Evolutionary conservation across 306 rosid species (phyloP).

Genomic region (Leucaena leucocephala): DNA sequence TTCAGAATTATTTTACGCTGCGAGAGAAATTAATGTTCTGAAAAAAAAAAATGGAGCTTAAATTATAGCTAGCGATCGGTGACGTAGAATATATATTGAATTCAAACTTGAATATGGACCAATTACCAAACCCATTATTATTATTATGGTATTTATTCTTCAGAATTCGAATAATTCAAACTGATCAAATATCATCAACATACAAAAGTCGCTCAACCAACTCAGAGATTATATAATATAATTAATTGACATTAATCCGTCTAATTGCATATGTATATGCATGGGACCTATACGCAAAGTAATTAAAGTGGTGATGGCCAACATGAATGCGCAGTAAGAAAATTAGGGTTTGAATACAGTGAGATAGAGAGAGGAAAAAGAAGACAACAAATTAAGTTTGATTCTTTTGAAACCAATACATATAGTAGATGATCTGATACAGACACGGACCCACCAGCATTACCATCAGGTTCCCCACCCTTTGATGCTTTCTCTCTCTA

Average conservation of each 20-base stretch:
- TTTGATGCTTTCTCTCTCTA: conserved; percentile 34
- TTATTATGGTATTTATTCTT: too few relatives aligned
- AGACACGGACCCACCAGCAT: conserved; percentile 44
- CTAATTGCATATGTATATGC: not conserved
- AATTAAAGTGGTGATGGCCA: conserved; percentile 42
- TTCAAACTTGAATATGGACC: not conserved
- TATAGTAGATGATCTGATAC: not conserved
- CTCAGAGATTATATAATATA: not conserved
- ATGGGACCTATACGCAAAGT: conserved; percentile 33
- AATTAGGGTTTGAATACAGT: not conserved
- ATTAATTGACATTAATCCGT: not conserved
- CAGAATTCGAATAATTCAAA: conserved; percentile 3
- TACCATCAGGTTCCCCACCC: conserved; percentile 23
- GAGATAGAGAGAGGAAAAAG: not conserved
- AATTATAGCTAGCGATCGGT: not conserved
- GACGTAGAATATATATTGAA: not conserved
- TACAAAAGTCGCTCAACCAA: conserved; percentile 13
- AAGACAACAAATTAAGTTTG: conserved; percentile 30
- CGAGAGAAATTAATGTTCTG: not conserved
- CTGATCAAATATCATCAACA: not conserved
- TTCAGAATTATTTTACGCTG: not conserved
- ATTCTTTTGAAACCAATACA: conserved; percentile 48
- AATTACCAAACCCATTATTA: not conserved
- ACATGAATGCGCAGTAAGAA: conserved; percentile 29
- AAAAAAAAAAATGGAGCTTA: not conserved